Base-by-base conservation (phyloP, 129 eudicot genomes). In the Tanacetum coccineum region DNA sequence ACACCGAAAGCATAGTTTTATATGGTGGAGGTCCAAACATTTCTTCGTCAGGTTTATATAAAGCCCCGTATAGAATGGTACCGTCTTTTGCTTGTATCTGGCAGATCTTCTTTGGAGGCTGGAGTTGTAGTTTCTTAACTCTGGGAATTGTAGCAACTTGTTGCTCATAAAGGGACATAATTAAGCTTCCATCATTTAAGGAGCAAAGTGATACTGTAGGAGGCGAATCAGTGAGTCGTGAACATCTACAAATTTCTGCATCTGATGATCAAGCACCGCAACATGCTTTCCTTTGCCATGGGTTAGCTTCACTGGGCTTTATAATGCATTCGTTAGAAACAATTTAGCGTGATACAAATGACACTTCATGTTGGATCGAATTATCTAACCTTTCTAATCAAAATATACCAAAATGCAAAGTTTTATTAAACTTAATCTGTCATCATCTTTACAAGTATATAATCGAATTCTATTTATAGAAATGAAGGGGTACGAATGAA, bases 21-120 rank as follows among this genome's bases (percentile, higher is more conserved):
- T 94, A 89, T 3, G 99, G 95, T 1, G 97, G 95, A 53, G 89
- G 95, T 63, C 99, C 99, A 76, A 84, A 94, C 76, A 50, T 94
- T 76, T 76, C 80, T 28, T 70, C 81, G 76, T 89, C 94, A 10
- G 99, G 99, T 71, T 81, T 89, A 70, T 94, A 94, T 36, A 94
- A 39, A 9, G 87, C 86, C 67, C 95, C 99, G 57, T 94, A 89
- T n/a, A 94, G 45, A 68, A 67, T 14, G 25, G 88, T 84, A 22
- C 97, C 97, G 65, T 89, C 97, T 68, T 80, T 78, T 15, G 94
- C 95, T 74, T 79, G 73, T 15, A 94, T 58, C 60, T 85, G 80
- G 54, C 61, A n/a, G 59, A n/a, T 89, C 72, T n/a, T n/a, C 68
- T 84, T 84, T 13, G 97, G 99, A 57, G 95, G 85, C 70, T 88